Conservation (phyloP, 2,329 filamentous ascomycete species). For the Macrophomina pseudophaseolina region DNA sequence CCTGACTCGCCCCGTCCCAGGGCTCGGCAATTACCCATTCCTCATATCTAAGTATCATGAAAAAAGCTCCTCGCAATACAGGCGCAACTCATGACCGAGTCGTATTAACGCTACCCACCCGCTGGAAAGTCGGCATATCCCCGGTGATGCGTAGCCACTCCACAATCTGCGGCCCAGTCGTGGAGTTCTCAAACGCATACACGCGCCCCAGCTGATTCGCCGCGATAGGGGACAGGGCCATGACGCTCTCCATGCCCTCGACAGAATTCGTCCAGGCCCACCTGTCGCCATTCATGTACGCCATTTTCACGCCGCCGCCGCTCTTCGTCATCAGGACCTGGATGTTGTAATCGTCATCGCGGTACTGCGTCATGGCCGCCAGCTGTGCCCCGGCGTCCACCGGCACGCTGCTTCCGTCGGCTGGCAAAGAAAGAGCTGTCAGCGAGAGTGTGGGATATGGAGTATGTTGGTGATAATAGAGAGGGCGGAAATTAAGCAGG, state of each 20-base stretch:
- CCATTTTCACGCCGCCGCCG: slow-evolving; percentile 14
- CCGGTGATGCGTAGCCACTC: background rate
- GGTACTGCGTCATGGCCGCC: slow-evolving; percentile 9
- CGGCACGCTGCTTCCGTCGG: background rate
- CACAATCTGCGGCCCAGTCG: background rate
- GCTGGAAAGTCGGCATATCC: background rate
- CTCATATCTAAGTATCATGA: no score
- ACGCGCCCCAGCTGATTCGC: slow-evolving; percentile 18
- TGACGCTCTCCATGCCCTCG: background rate
- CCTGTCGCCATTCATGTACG: slow-evolving; percentile 14
- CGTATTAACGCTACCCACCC: background rate
- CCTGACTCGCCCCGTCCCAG: no score
- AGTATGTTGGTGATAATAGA: no score
- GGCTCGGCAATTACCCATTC: no score
- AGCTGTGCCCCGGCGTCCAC: slow-evolving; percentile 8
- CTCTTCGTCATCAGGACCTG: slow-evolving; percentile 15
- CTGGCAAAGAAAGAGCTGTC: background rate
- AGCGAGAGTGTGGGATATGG: background rate
- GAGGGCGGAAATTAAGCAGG: background rate
- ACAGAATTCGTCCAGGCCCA: background rate
- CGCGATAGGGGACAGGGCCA: slow-evolving; percentile 6
- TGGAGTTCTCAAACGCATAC: slow-evolving; percentile 3
- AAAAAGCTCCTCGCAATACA: no score
- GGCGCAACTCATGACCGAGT: background rate
- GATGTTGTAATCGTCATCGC: slow-evolving; percentile 13